Evolutionary conservation across 2,329 filamentous ascomycete genomes (phyloP), one percentile per base, ranked within the genome.

Genomic region (Knufia petricola): DNA sequence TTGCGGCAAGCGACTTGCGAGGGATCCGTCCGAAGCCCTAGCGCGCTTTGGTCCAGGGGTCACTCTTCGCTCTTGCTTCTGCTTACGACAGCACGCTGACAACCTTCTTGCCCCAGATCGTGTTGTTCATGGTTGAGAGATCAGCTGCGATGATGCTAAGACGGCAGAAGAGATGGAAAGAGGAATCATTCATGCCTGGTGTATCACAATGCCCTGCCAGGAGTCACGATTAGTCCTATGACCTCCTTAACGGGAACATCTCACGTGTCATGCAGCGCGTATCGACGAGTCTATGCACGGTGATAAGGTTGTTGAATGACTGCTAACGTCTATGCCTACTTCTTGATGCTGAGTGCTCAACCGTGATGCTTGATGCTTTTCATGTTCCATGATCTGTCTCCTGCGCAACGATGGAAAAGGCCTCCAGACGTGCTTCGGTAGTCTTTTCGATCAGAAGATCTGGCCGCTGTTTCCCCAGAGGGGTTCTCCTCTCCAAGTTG

Each of bases 301-400:
- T 21, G 23, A 42, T 10, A 26, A 24, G 21, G 39, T 9, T 42
- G 28, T 42, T 42, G n/a, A 6, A 26, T 36, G 10, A 42, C 10
- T 42, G 20, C 39, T 42, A 42, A 42, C 21, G 39, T 42, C 39
- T 42, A 42, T 42, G 19, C 21, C 39, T 26, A 13, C 21, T 42
- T n/a, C 28, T 36, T 36, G 32, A 36, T n/a, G 32, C 32, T 8
- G 6, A 13, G 15, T 36, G 32, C 32, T 17, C 32, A n/a, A 8
- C 32, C 7, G 6, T 36, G 13, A 6, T 36, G 7, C 15, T 36
- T 36, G 10, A n/a, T 36, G 32, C 15, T n/a, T 36, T 36, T n/a
- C 6, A n/a, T 13, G 15, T 8, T n/a, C 15, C 32, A 36, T 36
- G 32, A 4, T n/a, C 32, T n/a, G 9, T n/a, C 32, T 4, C 32